phyloP scores from a whole-genome alignment of 2,329 filamentous ascomycete species.

The Teratosphaeria gauchensis region DNA sequence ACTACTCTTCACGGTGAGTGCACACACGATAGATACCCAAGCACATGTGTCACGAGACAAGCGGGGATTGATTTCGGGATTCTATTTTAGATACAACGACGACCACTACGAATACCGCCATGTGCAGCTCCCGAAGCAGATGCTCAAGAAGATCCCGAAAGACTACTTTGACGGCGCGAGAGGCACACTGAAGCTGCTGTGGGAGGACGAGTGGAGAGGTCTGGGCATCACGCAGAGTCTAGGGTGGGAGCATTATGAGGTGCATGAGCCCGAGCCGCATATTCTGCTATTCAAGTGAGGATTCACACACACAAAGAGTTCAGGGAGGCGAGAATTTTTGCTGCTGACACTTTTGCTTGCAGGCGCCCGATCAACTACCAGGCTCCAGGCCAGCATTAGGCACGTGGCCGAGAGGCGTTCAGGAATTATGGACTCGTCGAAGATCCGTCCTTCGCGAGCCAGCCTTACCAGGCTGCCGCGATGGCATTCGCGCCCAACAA shows the following conservation, averaged over 20 bases:
- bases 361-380: slow-evolving; percentile 82
- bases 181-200: slow-evolving; percentile 88
- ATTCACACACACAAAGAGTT: neutral
- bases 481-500: neutral
- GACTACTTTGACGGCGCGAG: slow-evolving; percentile 85
- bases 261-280: slow-evolving; percentile 96
- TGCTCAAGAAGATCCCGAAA: slow-evolving; percentile 93
- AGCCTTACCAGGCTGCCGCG: neutral
- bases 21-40: neutral
- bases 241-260: slow-evolving; percentile 98
- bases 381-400: slow-evolving; percentile 6
- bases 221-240: slow-evolving; percentile 97
- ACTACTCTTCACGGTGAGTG: slow-evolving; percentile 80
- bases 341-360: slow-evolving; percentile 2
- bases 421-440: neutral
- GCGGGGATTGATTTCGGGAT: neutral
- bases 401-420: neutral
- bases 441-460: neutral
- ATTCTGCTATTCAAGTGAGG: slow-evolving; percentile 97
- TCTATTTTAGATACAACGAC: slow-evolving; percentile 68
- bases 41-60: neutral
- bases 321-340: neutral
- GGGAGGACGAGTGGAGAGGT: slow-evolving; percentile 97
- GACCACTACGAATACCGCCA: slow-evolving; percentile 93
- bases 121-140: slow-evolving; percentile 92